Base-by-base conservation (phyloP, 352 stramenopile species). In the Pythium plurisporium region DNA sequence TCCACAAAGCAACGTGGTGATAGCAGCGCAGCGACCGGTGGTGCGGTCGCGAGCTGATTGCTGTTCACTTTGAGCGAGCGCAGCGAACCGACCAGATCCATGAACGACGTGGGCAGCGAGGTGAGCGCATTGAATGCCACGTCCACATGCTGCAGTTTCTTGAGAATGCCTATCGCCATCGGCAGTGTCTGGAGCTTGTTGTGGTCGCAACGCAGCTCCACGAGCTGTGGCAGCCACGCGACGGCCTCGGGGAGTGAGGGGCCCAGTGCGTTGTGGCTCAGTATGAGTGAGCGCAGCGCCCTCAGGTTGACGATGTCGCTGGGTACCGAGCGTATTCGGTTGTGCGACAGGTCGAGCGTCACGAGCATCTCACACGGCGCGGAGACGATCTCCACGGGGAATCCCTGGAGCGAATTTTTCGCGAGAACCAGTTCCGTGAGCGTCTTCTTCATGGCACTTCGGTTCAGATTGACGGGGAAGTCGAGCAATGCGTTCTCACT, bases 31-130 rank as follows among this genome's bases (percentile, higher is more conserved):
- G 76, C 33, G 10, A 58, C 67, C 20, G 78, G 59, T 6, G 81
- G 76, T 14, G 41, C 27, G 4, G 45, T 19, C 5, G 36, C 30
- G 30, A 91, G 56, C 17, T 59, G 34, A 46, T 91, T 91, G 53
- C 82, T 62, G 40, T 65, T 79, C 11, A 69, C 73, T 34, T 74
- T 49, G 0, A 91, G 47, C 5, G 64, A 76, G 36, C 59, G 54
- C n/a, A 91, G 62, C 11, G 50, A 52, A 20, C 57, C 29, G 0
- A 8, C 31, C 4, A 87, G 47, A 5, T 74, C 61, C 33, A 78
- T 59, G 48, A 85, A 55, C 8, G 79, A 87, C 11, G 75, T 76
- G 5, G 82, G 78, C 9, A 91, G 57, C 14, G 43, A 62, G 9
- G 49, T n/a, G 4, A 91, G 56, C 6, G 37, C 31, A 36, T 89